These are phyloP conservation scores for Ophiostoma tasmaniense DNA, from an alignment of 2,329 filamentous ascomycete species.

Conservation along the genomic window DNA sequence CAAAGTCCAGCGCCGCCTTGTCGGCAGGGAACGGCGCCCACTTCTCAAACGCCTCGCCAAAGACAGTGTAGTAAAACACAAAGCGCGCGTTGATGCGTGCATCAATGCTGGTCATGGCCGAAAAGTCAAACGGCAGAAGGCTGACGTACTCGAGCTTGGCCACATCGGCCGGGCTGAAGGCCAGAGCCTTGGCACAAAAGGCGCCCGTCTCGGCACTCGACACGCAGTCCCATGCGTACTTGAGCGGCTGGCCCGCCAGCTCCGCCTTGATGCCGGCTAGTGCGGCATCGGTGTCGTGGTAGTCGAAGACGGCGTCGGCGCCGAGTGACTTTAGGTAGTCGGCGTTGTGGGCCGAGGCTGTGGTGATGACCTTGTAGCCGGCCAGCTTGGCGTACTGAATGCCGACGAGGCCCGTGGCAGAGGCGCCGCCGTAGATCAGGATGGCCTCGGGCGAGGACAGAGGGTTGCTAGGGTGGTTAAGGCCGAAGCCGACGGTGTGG, in stretches of 20 bases:
- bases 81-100: slow-evolving; percentile 23
- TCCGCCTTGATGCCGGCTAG: slow-evolving; percentile 20
- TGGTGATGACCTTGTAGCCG: slow-evolving; percentile 33
- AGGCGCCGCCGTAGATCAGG: slow-evolving; percentile 42
- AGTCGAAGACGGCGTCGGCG: slow-evolving; percentile 40
- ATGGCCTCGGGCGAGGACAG: slow-evolving; percentile 28
- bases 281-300: slow-evolving; percentile 26
- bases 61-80: slow-evolving; percentile 28
- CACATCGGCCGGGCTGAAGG: slow-evolving; percentile 1
- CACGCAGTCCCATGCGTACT: slow-evolving; percentile 32
- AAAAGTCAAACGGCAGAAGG: slow-evolving; percentile 15
- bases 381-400: slow-evolving; percentile 38
- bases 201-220: slow-evolving; percentile 23
- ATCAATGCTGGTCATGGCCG: slow-evolving; percentile 39
- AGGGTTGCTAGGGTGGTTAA: slow-evolving; percentile 36
- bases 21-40: slow-evolving; percentile 15
- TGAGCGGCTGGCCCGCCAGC: slow-evolving; percentile 24
- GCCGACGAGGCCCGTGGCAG: slow-evolving; percentile 46
- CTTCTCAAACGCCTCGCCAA: slow-evolving; percentile 28
- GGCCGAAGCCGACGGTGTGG: slow-evolving; percentile 30
- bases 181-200: slow-evolving; percentile 25
- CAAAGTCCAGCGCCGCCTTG: slow-evolving; percentile 28
- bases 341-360: slow-evolving; percentile 32
- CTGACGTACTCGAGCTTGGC: slow-evolving; percentile 15
- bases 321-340: slow-evolving; percentile 35